These are phyloP conservation scores for Cryptococcus sp. DNA, from an alignment of 1,284 basidiomycete species.

Conservation along the genomic window DNA sequence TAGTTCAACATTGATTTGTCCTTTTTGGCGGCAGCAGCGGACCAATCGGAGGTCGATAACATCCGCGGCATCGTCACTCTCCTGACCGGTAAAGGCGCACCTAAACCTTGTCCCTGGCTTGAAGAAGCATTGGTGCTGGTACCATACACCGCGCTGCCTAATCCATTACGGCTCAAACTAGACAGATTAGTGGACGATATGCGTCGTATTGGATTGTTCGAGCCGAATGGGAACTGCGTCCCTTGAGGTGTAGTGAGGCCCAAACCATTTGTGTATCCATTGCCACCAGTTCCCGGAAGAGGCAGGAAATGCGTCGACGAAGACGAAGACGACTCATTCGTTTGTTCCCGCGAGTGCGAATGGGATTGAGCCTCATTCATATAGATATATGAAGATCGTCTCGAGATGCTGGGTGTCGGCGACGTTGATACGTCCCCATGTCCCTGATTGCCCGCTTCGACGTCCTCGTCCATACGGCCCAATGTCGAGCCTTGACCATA, in stretches of 20 bases:
- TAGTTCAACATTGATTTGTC: constrained; percentile 41
- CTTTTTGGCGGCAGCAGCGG: constrained; percentile 42
- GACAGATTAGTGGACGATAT: constrained; percentile 21
- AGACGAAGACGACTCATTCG: constrained; percentile 4
- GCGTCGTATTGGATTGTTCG: constrained; percentile 12
- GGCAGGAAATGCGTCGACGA: constrained; percentile 31
- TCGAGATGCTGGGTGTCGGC: constrained; percentile 34
- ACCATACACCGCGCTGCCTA: neutral
- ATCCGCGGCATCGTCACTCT: constrained; percentile 36
- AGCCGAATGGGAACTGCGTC: constrained; percentile 12
- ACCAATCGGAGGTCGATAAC: constrained; percentile 41
- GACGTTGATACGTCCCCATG: neutral
- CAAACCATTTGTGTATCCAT: neutral
- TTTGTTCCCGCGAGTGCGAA: constrained; percentile 4
- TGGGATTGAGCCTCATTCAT: constrained; percentile 22
- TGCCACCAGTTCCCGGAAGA: constrained; percentile 8
- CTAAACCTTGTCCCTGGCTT: neutral
- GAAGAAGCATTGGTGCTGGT: constrained; percentile 1
- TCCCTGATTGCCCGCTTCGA: constrained; percentile 16
- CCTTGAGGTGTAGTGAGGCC: constrained; percentile 22
- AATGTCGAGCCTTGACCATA: constrained; percentile 3
- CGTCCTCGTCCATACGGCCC: constrained; percentile 21
- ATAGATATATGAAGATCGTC: constrained; percentile 38
- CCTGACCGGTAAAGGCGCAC: constrained; percentile 15
- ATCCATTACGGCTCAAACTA: neutral